Base-by-base conservation (phyloP, 345 rosid genomes). In the Acer saccharum region DNA sequence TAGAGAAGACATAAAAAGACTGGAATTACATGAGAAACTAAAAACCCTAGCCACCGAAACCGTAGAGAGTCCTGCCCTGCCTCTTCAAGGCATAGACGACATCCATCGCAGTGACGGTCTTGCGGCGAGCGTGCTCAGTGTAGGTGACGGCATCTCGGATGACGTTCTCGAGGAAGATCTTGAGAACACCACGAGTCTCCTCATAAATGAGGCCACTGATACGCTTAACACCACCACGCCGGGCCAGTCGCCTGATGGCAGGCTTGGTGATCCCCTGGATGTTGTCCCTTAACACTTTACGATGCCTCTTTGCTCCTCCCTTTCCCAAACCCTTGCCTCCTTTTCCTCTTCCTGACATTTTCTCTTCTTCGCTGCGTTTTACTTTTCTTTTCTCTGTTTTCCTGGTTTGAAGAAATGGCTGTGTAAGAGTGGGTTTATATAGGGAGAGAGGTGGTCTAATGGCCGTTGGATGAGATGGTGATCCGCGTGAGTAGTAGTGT, bases 301-400 rank as follows among this genome's bases (percentile, higher is more conserved):
- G 68, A 17, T 81, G 86, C 65, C 82, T 72, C 77, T 84, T 84
- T 4, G 86, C 86, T 10, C 86, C 86, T 64, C 86, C 86, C 78
- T 84, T 84, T 41, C 86, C 86, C 58, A 83, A 64, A 8, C 84
- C 84, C 75, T 81, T 77, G 12, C 84, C 86, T 50, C 84, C 86
- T 61, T 84, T 84, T 27, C 86, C 86, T 71, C 84, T 84, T 2
- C 86, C 86, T 21, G 82, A 81, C 86, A 84, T 81, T 43, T 74
- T 18, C 11, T 17, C 14, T 43, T 10, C 41, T 6, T 7, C 0
- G 5, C 4, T 0, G 32, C 32, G 32, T 29, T 29, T n/a, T 27
- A 29, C 35, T 29, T 29, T 0, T 29, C 23, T 48, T 2, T 4
- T 7, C 3, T n/a, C 14, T 50, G 10, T 46, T 62, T 21, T 14